Base-by-base conservation (phyloP, 2,329 filamentous ascomycete genomes). In the Alternaria sp. region DNA sequence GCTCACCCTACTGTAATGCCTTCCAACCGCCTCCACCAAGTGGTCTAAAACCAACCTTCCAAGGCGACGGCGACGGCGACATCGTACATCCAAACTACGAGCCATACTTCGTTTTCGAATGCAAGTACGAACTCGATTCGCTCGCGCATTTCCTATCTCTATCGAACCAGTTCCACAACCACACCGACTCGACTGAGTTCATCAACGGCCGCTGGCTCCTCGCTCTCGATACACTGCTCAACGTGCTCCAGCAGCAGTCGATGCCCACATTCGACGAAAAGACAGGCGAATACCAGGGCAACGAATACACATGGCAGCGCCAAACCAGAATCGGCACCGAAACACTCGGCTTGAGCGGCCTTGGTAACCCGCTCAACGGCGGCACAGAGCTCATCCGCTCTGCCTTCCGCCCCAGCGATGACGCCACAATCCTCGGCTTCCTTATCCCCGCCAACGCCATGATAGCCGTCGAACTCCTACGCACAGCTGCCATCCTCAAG, bases 81-180 rank as follows among this genome's bases (percentile, higher is more conserved):
- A 79, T 75, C 8, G 95, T 99, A 0, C 92, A 97, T 69, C 95
- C 95, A 0, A 83, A 84, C 0, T 98, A 96, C 73, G 93, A 98
- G 72, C 90, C 90, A 0, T 86, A 84, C 0, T 86, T 88, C 48
- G 95, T 99, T 3, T 99, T 97, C 66, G 95, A 99, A 79, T 99
- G 95, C 86, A 99, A 99, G 79, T 99, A 98, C 78, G 95, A 99
- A 80, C 87, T 99, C 23, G 95, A 99, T 79, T 97, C 93, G 8
- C 83, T 99, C 0, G 95, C 93, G 0, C 90, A 96, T 73, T 99
- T 99, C 76, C 84, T 99, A 5, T 88, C 90, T 0, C 80, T 99
- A 2, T 86, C 85, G 17, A 97, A 97, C 70, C 88, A 97, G 68
- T 98, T 96, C 78, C 85, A 95, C 79, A 86, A 90, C 37, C 85